phyloP scores from a whole-genome alignment of 2,329 filamentous ascomycete genomes.

The Paecilomyces dactylethromorphus region DNA sequence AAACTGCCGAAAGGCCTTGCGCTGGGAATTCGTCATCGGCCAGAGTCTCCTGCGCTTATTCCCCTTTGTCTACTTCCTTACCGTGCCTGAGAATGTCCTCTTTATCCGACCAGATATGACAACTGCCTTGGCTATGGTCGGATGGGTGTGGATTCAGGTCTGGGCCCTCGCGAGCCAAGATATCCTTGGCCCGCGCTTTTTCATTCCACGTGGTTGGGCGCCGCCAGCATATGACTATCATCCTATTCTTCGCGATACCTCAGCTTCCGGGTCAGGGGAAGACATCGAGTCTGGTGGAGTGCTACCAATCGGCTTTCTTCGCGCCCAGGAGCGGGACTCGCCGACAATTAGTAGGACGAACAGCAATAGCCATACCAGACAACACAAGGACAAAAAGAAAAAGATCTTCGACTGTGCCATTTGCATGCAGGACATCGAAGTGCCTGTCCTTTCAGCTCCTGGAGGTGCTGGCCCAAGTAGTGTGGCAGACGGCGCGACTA shows the following conservation, averaged over 20 bases:
- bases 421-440: slow-evolving; percentile 85
- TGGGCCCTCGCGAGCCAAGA: slow-evolving; percentile 74
- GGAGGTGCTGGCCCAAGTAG: slow-evolving; percentile 45
- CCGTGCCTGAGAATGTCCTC: slow-evolving; percentile 70
- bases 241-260: slow-evolving; percentile 61
- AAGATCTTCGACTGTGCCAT: slow-evolving; percentile 84
- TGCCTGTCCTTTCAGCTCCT: slow-evolving; percentile 60
- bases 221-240: slow-evolving; percentile 82
- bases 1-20: slow-evolving; percentile 85
- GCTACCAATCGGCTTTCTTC: slow-evolving; percentile 68
- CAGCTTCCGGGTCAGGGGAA: slow-evolving; percentile 51
- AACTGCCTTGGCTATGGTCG: slow-evolving; percentile 58
- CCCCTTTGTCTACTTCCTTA: slow-evolving; percentile 82
- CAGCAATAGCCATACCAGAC: slow-evolving; percentile 32
- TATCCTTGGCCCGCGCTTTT: slow-evolving; percentile 80
- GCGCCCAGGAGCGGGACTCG: slow-evolving; percentile 38
- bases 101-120: slow-evolving; percentile 64
- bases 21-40: slow-evolving; percentile 83
- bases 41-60: slow-evolving; percentile 72
- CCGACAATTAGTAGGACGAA: slow-evolving; percentile 27
- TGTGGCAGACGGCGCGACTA: slow-evolving; percentile 42
- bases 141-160: slow-evolving; percentile 85
- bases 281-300: slow-evolving; percentile 68
- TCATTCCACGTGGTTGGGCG: slow-evolving; percentile 62
- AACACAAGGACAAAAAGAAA: slow-evolving; percentile 44